Conservation (phyloP, 192 early-diverging fungal species). For the Geranomyces variabilis region DNA sequence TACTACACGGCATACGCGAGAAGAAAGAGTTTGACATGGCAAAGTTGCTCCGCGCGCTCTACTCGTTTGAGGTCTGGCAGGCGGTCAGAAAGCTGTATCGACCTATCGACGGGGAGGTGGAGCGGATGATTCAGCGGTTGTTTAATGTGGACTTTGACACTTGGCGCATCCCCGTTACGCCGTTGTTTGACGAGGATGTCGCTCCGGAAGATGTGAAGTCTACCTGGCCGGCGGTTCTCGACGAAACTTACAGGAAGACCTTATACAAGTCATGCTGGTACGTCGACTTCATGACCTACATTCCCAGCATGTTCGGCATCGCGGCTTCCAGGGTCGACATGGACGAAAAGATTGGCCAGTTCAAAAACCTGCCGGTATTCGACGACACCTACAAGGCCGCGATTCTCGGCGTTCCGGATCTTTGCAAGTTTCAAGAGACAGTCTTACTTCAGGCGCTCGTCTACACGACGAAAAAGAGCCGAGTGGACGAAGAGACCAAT, state of each 20-base stretch:
- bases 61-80: constrained; percentile 34
- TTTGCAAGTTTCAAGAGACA: constrained; percentile 3
- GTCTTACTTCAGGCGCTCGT: constrained; percentile 27
- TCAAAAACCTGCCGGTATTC: constrained; percentile 6
- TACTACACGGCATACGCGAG: constrained; percentile 20
- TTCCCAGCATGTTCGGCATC: constrained; percentile 31
- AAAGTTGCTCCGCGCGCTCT: constrained; percentile 31
- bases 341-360: constrained; percentile 13
- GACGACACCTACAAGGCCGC: neutral
- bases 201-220: neutral
- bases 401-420: constrained; percentile 7
- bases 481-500: constrained; percentile 25
- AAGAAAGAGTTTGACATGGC: constrained; percentile 12
- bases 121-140: constrained; percentile 29
- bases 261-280: constrained; percentile 20
- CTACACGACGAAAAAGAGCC: constrained; percentile 18
- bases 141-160: constrained; percentile 17
- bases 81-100: constrained; percentile 35
- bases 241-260: constrained; percentile 13
- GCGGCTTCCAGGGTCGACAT: neutral
- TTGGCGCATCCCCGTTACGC: neutral
- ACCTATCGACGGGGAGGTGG: constrained; percentile 19
- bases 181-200: constrained; percentile 27
- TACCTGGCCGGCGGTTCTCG: constrained; percentile 20
- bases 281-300: constrained; percentile 16